A percentile compares a stretch with the other conserved stretches of the same genome.
These are phyloP conservation scores for Fusarium fujikuroi DNA, from an alignment of 2,329 filamentous ascomycete genomes.

Conservation along the genomic window DNA sequence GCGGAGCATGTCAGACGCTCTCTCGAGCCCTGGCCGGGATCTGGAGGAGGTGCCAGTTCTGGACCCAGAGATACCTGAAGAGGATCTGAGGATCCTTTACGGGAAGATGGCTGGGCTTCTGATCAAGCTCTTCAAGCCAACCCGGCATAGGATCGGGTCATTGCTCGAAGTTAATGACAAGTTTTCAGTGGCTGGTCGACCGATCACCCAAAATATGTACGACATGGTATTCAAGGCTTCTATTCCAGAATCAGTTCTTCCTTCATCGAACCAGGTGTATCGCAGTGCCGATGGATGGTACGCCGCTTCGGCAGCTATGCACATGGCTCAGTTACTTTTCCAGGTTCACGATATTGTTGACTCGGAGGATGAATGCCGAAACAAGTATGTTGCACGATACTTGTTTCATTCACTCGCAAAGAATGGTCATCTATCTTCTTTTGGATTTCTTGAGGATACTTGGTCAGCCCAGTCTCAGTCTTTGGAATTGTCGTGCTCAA, in stretches of 20 bases:
- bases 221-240: conserved; percentile 45
- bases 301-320: conserved; percentile 51
- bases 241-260: background rate
- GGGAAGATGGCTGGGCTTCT: conserved; percentile 31
- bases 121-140: conserved; percentile 50
- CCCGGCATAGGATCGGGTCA: conserved; percentile 52
- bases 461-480: conserved; percentile 45
- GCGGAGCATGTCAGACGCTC: conserved; percentile 5
- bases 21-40: background rate
- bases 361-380: conserved; percentile 53
- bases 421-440: conserved; percentile 40
- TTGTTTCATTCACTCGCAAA: conserved; percentile 52
- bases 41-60: background rate
- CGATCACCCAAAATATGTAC: conserved; percentile 56
- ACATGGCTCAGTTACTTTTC: conserved; percentile 53
- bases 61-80: background rate
- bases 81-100: background rate
- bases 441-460: conserved; percentile 45
- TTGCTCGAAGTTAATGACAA: conserved; percentile 42
- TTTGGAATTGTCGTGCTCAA: background rate
- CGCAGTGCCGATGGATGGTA: conserved; percentile 52
- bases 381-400: conserved; percentile 56
- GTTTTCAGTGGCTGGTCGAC: conserved; percentile 47
- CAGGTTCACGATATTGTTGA: conserved; percentile 54
- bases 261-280: conserved; percentile 30